Conservation (phyloP, 148 eudicot genomes). For the Camellia lanceoleosa region DNA sequence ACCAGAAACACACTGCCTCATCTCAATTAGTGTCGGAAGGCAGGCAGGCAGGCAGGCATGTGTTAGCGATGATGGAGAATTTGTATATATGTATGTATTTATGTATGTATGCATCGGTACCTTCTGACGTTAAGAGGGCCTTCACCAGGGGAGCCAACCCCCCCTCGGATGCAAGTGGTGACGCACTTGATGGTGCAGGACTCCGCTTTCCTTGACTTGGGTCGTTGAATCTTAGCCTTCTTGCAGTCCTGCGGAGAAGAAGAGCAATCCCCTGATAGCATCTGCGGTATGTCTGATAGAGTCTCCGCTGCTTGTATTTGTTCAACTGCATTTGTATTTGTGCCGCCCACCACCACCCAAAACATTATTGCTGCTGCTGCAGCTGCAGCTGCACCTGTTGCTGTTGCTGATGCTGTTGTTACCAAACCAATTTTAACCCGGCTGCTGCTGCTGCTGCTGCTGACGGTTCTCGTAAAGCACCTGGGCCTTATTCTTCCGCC, state of each 20-base stretch:
- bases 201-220: constrained; percentile 87
- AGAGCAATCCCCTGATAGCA: constrained; percentile 38
- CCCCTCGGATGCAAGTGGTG: constrained; percentile 78
- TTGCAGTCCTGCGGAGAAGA: constrained; percentile 40
- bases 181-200: constrained; percentile 71
- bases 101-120: constrained; percentile 14
- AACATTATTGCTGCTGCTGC: constrained; percentile 4
- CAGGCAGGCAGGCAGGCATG: no score
- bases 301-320: constrained; percentile 34
- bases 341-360: background rate
- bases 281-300: constrained; percentile 62
- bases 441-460: constrained; percentile 5
- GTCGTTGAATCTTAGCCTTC: constrained; percentile 64
- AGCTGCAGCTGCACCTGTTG: background rate
- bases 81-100: no score
- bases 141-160: constrained; percentile 78
- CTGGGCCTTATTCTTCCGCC: constrained; percentile 1
- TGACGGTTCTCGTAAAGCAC: background rate
- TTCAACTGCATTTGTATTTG: background rate
- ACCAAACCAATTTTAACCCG: constrained; percentile 6
- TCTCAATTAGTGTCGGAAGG: no score
- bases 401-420: no score
- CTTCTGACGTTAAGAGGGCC: constrained; percentile 76
- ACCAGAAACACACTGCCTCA: no score
- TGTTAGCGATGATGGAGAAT: no score